Conservation (phyloP, 192 early-diverging fungal genomes). For the Polychytrium aggregatum region DNA sequence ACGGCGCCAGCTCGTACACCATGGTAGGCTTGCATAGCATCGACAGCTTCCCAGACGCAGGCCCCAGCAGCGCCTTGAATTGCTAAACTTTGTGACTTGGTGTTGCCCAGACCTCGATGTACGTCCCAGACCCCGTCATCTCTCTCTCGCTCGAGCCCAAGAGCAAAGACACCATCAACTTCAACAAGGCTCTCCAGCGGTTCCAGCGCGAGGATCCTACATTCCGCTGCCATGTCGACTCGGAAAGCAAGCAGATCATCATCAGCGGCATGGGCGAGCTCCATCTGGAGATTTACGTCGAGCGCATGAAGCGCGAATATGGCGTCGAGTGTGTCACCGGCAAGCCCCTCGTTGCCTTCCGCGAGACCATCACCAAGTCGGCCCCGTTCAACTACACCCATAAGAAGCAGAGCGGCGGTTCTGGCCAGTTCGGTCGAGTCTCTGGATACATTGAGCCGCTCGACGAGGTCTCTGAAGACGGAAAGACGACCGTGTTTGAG, state of each 20-base stretch:
- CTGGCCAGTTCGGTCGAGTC: constrained; percentile 91
- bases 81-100: too few species aligned
- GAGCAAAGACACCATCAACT: constrained; percentile 70
- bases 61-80: too few species aligned
- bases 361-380: constrained; percentile 72
- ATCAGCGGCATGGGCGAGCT: constrained; percentile 94
- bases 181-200: constrained; percentile 60
- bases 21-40: constrained; percentile 43
- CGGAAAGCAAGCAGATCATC: constrained; percentile 82
- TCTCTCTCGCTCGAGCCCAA: constrained; percentile 87
- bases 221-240: constrained; percentile 65
- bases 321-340: constrained; percentile 89
- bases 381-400: constrained; percentile 90
- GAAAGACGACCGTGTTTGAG: constrained; percentile 56
- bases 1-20: constrained; percentile 66
- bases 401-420: constrained; percentile 96
- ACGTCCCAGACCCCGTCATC: constrained; percentile 93
- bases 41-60: background rate
- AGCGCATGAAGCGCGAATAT: constrained; percentile 98
- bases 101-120: constrained; percentile 94
- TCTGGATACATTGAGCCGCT: constrained; percentile 86
- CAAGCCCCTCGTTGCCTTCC: constrained; percentile 96
- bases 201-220: constrained; percentile 88
- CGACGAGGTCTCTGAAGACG: constrained; percentile 46
- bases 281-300: constrained; percentile 95